Conservation (phyloP, 495 filamentous ascomycete genomes). For the Paragyromitra xinjiangensis region DNA sequence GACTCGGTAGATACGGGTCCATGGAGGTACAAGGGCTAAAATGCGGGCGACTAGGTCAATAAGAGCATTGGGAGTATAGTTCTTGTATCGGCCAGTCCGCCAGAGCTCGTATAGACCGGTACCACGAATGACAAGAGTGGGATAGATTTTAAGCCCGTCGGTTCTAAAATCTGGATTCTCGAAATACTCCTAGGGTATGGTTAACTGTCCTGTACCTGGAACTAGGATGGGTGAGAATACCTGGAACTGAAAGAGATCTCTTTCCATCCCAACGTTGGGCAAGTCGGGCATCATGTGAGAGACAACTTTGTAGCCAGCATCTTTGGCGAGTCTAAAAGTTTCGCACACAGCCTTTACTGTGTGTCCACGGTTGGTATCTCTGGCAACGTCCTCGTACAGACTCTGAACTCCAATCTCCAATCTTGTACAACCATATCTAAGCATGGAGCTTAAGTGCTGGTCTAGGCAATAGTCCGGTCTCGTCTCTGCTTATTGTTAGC, state of each 20-base stretch:
- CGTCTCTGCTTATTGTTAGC: slow-evolving; percentile 67
- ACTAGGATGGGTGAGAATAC: slow-evolving; percentile 20
- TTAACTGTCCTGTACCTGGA: not conserved
- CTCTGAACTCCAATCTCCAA: slow-evolving; percentile 96
- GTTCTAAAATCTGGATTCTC: slow-evolving; percentile 95
- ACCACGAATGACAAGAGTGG: slow-evolving; percentile 94
- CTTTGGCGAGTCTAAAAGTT: slow-evolving; percentile 93
- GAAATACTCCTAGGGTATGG: slow-evolving; percentile 75
- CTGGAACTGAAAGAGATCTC: slow-evolving; percentile 93
- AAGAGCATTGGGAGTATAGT: slow-evolving; percentile 95
- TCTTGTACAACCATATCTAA: slow-evolving; percentile 94
- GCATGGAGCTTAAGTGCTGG: slow-evolving; percentile 89
- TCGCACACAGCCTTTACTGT: slow-evolving; percentile 93
- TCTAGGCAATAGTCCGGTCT: slow-evolving; percentile 95
- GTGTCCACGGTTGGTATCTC: slow-evolving; percentile 96
- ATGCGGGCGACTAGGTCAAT: slow-evolving; percentile 96
- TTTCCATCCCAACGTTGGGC: slow-evolving; percentile 97
- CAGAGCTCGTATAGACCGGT: slow-evolving; percentile 97
- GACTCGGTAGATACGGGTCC: slow-evolving; percentile 98
- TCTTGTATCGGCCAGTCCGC: slow-evolving; percentile 96
- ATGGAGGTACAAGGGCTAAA: slow-evolving; percentile 90
- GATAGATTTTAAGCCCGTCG: slow-evolving; percentile 98
- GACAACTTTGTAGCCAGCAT: slow-evolving; percentile 98
- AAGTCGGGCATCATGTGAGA: slow-evolving; percentile 99
- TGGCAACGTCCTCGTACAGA: slow-evolving; percentile 96